phyloP scores from a whole-genome alignment of 306 rosid species.

The Sicyos edulis region DNA sequence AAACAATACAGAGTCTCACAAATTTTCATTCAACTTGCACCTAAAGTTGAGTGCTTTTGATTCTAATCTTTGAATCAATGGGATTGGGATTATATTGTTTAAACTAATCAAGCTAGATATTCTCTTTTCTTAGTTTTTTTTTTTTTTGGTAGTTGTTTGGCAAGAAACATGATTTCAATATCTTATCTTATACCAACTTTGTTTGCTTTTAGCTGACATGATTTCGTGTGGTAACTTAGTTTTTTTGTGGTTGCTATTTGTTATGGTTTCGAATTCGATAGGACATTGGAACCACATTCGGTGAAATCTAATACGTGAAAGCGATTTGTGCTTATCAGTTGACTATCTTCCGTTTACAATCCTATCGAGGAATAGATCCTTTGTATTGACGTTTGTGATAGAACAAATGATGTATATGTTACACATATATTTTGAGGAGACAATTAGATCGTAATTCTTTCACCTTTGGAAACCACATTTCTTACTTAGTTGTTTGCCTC shows the following conservation, averaged over 20 bases:
- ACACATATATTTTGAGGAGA: not conserved
- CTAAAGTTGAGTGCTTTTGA: not conserved
- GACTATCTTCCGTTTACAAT: not conserved
- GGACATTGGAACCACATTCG: not conserved
- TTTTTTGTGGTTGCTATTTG: not conserved
- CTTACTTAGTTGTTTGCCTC: not conserved
- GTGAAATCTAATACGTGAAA: not conserved
- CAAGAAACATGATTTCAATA: constrained; percentile 6
- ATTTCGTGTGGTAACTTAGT: not conserved
- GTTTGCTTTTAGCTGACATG: constrained; percentile 17
- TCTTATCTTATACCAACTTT: not conserved
- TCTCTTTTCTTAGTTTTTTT: not conserved
- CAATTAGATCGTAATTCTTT: not conserved
- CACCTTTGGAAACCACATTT: no score
- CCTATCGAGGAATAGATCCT: not conserved
- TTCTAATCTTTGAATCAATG: not conserved
- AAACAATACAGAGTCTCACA: not conserved
- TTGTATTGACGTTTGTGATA: no score
- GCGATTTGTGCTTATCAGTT: not conserved
- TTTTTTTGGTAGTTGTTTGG: constrained; percentile 10
- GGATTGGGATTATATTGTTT: constrained; percentile 6
- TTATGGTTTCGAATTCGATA: not conserved
- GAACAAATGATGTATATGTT: no score
- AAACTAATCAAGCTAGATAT: not conserved
- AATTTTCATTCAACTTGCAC: constrained; percentile 16